These are phyloP conservation scores for Cercospora brassicicola DNA, from an alignment of 2,329 filamentous ascomycete species.

Conservation along the genomic window DNA sequence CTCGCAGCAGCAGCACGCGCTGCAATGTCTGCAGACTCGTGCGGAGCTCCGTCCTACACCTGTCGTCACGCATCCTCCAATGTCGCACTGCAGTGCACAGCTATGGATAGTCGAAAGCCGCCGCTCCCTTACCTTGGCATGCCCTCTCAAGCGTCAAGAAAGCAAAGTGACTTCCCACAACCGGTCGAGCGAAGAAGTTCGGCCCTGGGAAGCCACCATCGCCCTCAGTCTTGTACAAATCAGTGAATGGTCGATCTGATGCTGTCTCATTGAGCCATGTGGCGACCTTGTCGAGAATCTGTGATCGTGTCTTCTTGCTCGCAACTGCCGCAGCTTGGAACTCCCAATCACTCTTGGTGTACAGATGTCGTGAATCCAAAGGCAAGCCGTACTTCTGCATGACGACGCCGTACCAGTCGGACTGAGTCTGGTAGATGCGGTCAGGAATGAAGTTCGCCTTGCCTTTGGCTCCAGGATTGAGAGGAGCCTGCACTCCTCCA, in stretches of 20 bases:
- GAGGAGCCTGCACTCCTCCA: conserved; percentile 21
- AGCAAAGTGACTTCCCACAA: conserved; percentile 82
- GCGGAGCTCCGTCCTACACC: background rate
- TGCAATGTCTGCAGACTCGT: background rate
- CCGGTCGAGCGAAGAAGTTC: conserved; percentile 77
- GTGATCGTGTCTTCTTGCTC: conserved; percentile 63
- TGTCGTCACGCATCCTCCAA: background rate
- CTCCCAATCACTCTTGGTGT: conserved; percentile 82
- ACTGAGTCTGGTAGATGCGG: conserved; percentile 75
- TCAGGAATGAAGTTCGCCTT: conserved; percentile 63
- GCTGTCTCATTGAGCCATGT: conserved; percentile 80
- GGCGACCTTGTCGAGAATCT: conserved; percentile 73
- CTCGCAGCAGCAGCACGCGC: background rate
- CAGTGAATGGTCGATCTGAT: conserved; percentile 74
- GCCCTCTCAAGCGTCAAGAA: conserved; percentile 79
- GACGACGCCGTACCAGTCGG: conserved; percentile 75
- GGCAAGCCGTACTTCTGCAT: conserved; percentile 80
- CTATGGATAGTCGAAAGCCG: conserved; percentile 24
- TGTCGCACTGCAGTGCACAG: conserved; percentile 1
- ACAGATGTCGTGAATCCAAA: conserved; percentile 77
- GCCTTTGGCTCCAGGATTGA: conserved; percentile 13
- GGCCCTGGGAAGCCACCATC: conserved; percentile 71
- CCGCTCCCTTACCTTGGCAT: conserved; percentile 49
- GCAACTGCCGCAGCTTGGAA: conserved; percentile 83
- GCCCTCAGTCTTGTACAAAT: conserved; percentile 79